A percentile compares a stretch with the other conserved stretches of the same genome.
Evolutionary conservation across 1,284 basidiomycete genomes (phyloP).

Genomic region (Anthracocystis panici-leucophaei): DNA sequence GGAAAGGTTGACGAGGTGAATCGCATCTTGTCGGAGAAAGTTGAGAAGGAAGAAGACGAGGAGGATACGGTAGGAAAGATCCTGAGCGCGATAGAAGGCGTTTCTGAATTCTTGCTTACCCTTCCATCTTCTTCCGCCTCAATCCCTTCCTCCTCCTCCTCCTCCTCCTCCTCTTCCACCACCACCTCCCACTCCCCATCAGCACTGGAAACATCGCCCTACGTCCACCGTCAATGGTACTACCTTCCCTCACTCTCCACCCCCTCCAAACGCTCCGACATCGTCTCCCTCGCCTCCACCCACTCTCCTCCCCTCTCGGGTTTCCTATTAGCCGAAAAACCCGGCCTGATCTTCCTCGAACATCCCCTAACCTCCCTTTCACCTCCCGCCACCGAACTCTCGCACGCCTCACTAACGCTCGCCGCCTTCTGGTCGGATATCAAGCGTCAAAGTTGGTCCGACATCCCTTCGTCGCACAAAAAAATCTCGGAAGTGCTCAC

Average conservation of each 20-base stretch:
- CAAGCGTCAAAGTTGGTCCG: slow-evolving; percentile 47
- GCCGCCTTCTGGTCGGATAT: slow-evolving; percentile 54
- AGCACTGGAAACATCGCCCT: background rate
- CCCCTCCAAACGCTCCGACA: slow-evolving; percentile 48
- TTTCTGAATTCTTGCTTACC: slow-evolving; percentile 25
- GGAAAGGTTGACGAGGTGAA: slow-evolving; percentile 24
- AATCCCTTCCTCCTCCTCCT: background rate
- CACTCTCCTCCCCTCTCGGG: slow-evolving; percentile 42
- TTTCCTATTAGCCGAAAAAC: slow-evolving; percentile 61
- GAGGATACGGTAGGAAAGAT: slow-evolving; percentile 18
- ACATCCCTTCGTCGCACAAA: slow-evolving; percentile 56
- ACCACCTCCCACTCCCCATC: background rate
- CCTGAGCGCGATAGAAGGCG: slow-evolving; percentile 18
- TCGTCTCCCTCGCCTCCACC: slow-evolving; percentile 38
- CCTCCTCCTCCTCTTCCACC: background rate
- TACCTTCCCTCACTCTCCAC: slow-evolving; percentile 57
- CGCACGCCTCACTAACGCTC: slow-evolving; percentile 13
- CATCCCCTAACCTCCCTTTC: slow-evolving; percentile 35
- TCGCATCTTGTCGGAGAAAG: slow-evolving; percentile 1
- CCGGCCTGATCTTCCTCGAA: slow-evolving; percentile 58
- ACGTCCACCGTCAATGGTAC: slow-evolving; percentile 52
- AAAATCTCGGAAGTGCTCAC: slow-evolving; percentile 55
- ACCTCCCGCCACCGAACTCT: slow-evolving; percentile 4
- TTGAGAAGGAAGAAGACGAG: slow-evolving; percentile 7
- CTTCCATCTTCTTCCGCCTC: background rate